Evolutionary conservation across 768 basidiomycete genomes (phyloP).

Genomic region (Suillus fuscotomentosus): DNA sequence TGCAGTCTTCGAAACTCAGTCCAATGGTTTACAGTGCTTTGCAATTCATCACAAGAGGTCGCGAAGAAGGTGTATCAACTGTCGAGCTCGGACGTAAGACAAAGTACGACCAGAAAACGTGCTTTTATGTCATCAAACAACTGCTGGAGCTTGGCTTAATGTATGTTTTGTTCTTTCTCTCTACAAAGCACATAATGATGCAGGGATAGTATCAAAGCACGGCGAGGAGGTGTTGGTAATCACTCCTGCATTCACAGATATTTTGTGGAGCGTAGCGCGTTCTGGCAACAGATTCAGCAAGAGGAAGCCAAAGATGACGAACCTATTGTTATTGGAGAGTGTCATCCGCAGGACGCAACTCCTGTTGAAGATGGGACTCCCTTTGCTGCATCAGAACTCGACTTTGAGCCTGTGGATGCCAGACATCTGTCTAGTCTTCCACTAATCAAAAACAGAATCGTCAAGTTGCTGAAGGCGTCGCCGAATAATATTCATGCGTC

Average conservation of each 20-base stretch:
- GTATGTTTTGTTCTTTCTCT: conserved; percentile 38
- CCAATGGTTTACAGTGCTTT: conserved; percentile 84
- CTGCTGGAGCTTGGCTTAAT: conserved; percentile 71
- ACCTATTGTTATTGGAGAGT: conserved; percentile 12
- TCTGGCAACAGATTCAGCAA: conserved; percentile 76
- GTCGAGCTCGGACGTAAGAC: conserved; percentile 76
- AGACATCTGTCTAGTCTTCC: conserved; percentile 75
- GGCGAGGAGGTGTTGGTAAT: conserved; percentile 71
- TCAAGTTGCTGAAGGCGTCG: conserved; percentile 69
- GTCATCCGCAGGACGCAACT: conserved; percentile 8
- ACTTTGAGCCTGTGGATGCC: conserved; percentile 74
- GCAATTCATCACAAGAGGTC: conserved; percentile 79
- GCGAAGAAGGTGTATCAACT: conserved; percentile 75
- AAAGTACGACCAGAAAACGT: conserved; percentile 86
- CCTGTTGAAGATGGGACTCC: conserved; percentile 20
- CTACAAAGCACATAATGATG: not conserved
- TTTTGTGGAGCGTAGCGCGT: conserved; percentile 71
- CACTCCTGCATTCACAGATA: conserved; percentile 82
- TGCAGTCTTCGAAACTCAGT: conserved; percentile 74
- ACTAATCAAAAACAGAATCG: conserved; percentile 66
- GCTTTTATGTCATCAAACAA: conserved; percentile 82
- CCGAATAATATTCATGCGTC: conserved; percentile 70
- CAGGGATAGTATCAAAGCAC: conserved; percentile 62
- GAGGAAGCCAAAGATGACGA: conserved; percentile 54
- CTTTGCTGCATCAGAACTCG: conserved; percentile 28